Conservation (phyloP, 768 basidiomycete genomes). For the Naganishia friedmannii region DNA sequence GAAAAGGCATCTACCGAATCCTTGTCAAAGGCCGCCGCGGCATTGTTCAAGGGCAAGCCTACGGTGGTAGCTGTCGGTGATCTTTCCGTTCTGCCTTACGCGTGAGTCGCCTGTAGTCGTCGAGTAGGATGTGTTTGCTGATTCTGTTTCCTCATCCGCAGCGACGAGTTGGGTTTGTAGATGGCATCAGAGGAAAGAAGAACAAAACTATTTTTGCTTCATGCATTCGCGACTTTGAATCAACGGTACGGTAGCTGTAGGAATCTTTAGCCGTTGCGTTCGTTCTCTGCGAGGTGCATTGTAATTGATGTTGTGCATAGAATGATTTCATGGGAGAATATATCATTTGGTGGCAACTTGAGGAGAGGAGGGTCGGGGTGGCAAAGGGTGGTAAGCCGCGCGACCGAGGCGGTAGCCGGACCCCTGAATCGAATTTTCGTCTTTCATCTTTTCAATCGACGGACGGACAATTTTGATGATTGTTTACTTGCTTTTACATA, state of each 20-base stretch:
- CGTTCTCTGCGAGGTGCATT: neutral
- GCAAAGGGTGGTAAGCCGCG: no score
- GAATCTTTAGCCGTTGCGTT: neutral
- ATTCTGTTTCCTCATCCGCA: slow-evolving; percentile 12
- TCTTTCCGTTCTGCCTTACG: slow-evolving; percentile 69
- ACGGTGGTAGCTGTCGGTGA: slow-evolving; percentile 86
- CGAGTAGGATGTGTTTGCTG: neutral
- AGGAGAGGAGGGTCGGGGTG: no score
- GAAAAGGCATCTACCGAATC: slow-evolving; percentile 67
- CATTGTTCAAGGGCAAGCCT: slow-evolving; percentile 71
- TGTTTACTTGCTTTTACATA: no score
- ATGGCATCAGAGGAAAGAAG: slow-evolving; percentile 19
- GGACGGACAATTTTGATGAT: neutral
- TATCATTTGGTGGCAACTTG: slow-evolving; percentile 3
- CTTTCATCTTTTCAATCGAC: neutral
- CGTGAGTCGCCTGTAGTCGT: slow-evolving; percentile 37
- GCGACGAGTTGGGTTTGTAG: slow-evolving; percentile 48
- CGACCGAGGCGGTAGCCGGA: no score
- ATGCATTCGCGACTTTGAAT: no score
- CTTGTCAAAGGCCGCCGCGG: slow-evolving; percentile 67
- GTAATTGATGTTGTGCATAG: slow-evolving; percentile 24
- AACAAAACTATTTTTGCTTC: slow-evolving; percentile 7
- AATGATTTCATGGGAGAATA: slow-evolving; percentile 13
- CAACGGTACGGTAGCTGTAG: neutral
- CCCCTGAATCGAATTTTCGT: no score